Evolutionary conservation across 1,139 yeast genomes (phyloP).

Genomic region (Candida labiduridarum): DNA sequence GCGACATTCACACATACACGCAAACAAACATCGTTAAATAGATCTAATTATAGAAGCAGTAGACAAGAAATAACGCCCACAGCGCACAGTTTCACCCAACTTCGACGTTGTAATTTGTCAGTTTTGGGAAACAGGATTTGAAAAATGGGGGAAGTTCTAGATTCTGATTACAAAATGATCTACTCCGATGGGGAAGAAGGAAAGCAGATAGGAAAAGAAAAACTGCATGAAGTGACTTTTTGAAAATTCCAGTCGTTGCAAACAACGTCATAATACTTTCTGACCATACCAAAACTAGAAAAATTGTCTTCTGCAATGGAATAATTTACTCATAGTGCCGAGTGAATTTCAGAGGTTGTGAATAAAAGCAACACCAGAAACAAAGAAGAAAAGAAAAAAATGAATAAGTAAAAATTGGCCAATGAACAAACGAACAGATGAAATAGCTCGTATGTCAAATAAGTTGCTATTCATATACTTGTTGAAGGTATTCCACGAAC

Average conservation of each 20-base stretch:
- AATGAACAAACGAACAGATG: background rate
- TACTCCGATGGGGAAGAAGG: background rate
- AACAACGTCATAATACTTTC: background rate
- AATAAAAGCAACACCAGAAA: too few species aligned
- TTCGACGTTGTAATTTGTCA: background rate
- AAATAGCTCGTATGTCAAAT: background rate
- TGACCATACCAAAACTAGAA: too few species aligned
- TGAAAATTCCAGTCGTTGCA: background rate
- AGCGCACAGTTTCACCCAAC: background rate
- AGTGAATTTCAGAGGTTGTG: too few species aligned
- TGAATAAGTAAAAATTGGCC: background rate
- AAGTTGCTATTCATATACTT: background rate
- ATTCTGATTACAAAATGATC: background rate
- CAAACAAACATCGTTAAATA: background rate
- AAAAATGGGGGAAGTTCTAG: background rate
- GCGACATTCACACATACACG: background rate
- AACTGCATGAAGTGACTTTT: too few species aligned
- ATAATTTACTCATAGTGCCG: too few species aligned
- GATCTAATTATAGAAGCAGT: conserved; percentile 1
- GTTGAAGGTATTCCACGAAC: background rate
- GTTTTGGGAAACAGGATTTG: background rate
- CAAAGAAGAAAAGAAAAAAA: too few species aligned
- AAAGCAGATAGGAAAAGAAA: background rate
- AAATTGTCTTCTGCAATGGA: too few species aligned
- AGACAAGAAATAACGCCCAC: background rate